Conservation (phyloP, 108 stramenopile species). For the Conticribra weissflogii region DNA sequence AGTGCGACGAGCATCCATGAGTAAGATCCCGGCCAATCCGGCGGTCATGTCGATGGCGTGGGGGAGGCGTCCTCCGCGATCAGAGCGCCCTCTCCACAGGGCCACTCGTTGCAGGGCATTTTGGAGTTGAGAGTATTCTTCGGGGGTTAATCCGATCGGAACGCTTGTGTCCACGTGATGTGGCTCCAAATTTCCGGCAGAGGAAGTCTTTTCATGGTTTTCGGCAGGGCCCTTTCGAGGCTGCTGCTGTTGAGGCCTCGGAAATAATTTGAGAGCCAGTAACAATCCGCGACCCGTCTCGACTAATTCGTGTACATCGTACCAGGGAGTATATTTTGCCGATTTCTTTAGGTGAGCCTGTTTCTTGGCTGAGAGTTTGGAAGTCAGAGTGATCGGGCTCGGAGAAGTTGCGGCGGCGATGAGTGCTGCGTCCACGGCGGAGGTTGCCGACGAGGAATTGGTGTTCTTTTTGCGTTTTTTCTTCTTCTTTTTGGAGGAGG, state of each 20-base stretch:
- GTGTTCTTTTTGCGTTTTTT: slow-evolving; percentile 7
- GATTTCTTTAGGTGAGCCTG: slow-evolving; percentile 25
- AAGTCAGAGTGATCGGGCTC: not conserved
- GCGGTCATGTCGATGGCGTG: slow-evolving; percentile 80
- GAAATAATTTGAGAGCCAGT: slow-evolving; percentile 34
- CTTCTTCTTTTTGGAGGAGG: slow-evolving; percentile 18
- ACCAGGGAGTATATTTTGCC: slow-evolving; percentile 44
- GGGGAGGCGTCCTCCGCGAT: slow-evolving; percentile 49
- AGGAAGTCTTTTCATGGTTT: not conserved
- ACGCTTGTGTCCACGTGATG: no score
- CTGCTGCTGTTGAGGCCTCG: slow-evolving; percentile 13
- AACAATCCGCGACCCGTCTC: slow-evolving; percentile 34
- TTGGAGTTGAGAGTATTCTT: slow-evolving; percentile 28
- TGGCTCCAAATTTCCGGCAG: no score
- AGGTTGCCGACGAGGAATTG: not conserved
- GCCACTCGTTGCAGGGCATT: slow-evolving; percentile 61
- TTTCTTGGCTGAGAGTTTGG: slow-evolving; percentile 40
- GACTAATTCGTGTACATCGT: slow-evolving; percentile 36
- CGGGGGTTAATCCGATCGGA: slow-evolving; percentile 18
- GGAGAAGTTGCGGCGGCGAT: not conserved
- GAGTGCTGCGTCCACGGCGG: not conserved
- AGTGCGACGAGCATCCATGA: slow-evolving; percentile 52
- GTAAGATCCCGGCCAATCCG: slow-evolving; percentile 61
- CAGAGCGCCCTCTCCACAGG: slow-evolving; percentile 67
- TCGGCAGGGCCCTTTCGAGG: not conserved